Conservation (phyloP, 2,329 filamentous ascomycete species). For the Hyphodiscus sp. region DNA sequence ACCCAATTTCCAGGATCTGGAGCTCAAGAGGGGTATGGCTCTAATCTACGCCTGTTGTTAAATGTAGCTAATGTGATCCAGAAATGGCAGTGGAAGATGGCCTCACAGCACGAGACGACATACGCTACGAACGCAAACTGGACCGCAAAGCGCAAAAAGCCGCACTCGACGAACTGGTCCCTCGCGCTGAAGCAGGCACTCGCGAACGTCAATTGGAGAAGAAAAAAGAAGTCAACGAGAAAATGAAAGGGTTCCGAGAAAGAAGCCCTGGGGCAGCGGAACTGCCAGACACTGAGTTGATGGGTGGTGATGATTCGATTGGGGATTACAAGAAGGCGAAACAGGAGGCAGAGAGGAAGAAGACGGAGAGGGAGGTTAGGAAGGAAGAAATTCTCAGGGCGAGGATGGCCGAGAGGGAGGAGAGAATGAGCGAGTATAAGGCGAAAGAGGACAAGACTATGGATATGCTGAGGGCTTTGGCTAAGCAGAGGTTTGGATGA, state of each 20-base stretch:
- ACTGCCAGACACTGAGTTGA: constrained; percentile 66
- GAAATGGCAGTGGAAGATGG: constrained; percentile 42
- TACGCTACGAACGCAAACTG: constrained; percentile 54
- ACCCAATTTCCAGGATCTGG: constrained; percentile 68
- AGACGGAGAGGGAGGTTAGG: constrained; percentile 76
- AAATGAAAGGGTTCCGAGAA: constrained; percentile 67
- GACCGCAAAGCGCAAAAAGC: constrained; percentile 65
- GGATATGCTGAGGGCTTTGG: constrained; percentile 71
- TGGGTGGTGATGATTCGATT: constrained; percentile 63
- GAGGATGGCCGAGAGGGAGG: constrained; percentile 71
- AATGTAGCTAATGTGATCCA: constrained; percentile 12
- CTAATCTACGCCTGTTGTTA: background rate
- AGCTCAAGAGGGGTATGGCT: constrained; percentile 45
- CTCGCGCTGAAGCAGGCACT: constrained; percentile 76
- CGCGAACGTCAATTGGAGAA: constrained; percentile 85
- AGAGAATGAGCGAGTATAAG: constrained; percentile 61
- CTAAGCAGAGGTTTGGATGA: constrained; percentile 67
- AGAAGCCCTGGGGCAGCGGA: constrained; percentile 59
- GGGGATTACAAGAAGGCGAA: constrained; percentile 64
- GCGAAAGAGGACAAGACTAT: constrained; percentile 81
- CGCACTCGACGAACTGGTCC: constrained; percentile 71
- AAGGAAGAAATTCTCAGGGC: constrained; percentile 76
- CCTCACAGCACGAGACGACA: constrained; percentile 38
- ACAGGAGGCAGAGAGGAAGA: constrained; percentile 61
- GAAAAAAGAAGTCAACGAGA: constrained; percentile 63